Percentiles rank a stretch among this genome's conserved stretches.
phyloP scores from a whole-genome alignment of 768 basidiomycete genomes.

The Hypsizygus marmoreus region DNA sequence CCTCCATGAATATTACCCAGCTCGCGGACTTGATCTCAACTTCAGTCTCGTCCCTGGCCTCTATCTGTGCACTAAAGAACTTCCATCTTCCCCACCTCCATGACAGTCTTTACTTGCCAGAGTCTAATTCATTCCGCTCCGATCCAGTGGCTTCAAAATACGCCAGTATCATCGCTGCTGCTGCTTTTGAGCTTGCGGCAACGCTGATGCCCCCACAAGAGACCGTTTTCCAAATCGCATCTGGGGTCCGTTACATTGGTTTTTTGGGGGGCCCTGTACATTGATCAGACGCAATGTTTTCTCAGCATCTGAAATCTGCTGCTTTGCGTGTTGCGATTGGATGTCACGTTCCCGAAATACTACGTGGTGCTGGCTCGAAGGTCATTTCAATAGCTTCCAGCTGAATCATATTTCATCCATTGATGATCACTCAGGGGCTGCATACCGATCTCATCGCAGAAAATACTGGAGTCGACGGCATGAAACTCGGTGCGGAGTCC shows the following conservation, averaged over 20 bases:
- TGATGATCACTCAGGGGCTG: slow-evolving; percentile 25
- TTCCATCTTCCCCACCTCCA: slow-evolving; percentile 27
- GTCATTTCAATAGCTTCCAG: slow-evolving; percentile 12
- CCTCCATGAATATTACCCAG: slow-evolving; percentile 12
- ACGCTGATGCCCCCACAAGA: slow-evolving; percentile 27
- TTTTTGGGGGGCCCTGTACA: neutral
- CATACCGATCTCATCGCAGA: slow-evolving; percentile 39
- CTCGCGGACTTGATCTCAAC: slow-evolving; percentile 19
- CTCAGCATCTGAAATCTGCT: slow-evolving; percentile 24
- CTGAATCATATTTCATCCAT: neutral
- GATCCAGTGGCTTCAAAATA: slow-evolving; percentile 29
- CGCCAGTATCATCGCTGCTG: slow-evolving; percentile 30
- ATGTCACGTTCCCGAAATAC: slow-evolving; percentile 29
- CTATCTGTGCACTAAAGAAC: slow-evolving; percentile 16
- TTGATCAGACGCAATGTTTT: neutral
- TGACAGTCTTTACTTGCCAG: slow-evolving; percentile 20
- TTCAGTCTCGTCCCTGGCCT: slow-evolving; percentile 24
- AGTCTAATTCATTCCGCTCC: slow-evolving; percentile 29
- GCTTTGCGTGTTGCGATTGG: slow-evolving; percentile 26
- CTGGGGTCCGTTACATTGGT: slow-evolving; percentile 21
- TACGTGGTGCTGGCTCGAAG: slow-evolving; percentile 33
- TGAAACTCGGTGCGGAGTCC: slow-evolving; percentile 33
- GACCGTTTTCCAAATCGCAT: slow-evolving; percentile 19
- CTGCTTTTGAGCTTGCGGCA: slow-evolving; percentile 34
- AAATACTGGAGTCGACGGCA: slow-evolving; percentile 29